Conservation (phyloP, 1,139 yeast genomes). For the Geotrichum bryndzae region DNA sequence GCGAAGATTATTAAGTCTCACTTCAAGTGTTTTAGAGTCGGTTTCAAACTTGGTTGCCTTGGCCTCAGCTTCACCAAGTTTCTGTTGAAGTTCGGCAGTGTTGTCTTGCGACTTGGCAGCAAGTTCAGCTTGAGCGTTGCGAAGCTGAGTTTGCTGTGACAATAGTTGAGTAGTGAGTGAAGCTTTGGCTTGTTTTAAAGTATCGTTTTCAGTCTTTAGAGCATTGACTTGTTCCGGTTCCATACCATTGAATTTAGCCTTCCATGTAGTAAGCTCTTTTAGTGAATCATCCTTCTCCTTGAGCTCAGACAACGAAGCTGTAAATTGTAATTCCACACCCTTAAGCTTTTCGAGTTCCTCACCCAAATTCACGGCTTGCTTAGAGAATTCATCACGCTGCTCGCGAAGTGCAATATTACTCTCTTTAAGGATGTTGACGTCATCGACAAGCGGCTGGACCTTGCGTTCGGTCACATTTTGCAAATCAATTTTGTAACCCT, state of each 20-base stretch:
- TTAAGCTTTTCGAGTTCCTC: conserved; percentile 2
- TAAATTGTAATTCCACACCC: not conserved
- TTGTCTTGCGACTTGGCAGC: not conserved
- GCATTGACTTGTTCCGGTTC: not conserved
- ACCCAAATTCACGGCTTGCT: not conserved
- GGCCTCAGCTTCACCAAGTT: not conserved
- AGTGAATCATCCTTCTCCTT: not conserved
- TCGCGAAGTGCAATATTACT: conserved; percentile 2
- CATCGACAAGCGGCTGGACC: not conserved
- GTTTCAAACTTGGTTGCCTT: conserved; percentile 1
- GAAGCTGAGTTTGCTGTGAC: not conserved
- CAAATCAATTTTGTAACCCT: not conserved
- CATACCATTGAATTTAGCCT: not conserved
- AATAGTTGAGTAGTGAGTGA: not conserved
- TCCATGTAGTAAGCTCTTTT: not conserved
- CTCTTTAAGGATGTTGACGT: not conserved
- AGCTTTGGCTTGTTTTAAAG: not conserved
- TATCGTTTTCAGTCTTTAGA: not conserved
- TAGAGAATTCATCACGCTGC: not conserved
- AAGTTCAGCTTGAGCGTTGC: not conserved
- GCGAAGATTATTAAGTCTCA: conserved; percentile 26
- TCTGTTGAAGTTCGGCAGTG: not conserved
- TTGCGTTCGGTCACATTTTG: not conserved
- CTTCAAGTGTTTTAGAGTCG: conserved; percentile 20
- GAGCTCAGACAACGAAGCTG: not conserved